A percentile compares a stretch with the other conserved stretches of the same genome.
Conservation (phyloP, 768 basidiomycete species). For the Lanmaoa pseudosensibilis region DNA sequence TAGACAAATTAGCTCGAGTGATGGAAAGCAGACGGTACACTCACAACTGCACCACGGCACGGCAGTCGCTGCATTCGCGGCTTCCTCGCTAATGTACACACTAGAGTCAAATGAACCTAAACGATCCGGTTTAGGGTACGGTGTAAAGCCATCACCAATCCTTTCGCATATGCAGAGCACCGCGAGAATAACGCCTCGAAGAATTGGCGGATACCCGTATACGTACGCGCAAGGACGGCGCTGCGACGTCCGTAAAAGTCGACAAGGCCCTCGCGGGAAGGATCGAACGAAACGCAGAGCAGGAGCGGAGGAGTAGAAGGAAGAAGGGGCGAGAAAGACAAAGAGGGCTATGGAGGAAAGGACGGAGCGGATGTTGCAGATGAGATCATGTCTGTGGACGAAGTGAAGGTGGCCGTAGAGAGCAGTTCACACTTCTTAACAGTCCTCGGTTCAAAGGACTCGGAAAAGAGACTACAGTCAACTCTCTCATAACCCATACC, state of each 20-base stretch:
- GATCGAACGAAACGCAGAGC: slow-evolving; percentile 58
- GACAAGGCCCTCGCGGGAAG: slow-evolving; percentile 87
- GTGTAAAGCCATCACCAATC: too few species aligned
- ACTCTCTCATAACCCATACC: too few species aligned
- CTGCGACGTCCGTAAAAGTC: slow-evolving; percentile 31
- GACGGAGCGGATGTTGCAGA: slow-evolving; percentile 34
- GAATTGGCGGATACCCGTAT: slow-evolving; percentile 93
- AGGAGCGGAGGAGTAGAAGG: slow-evolving; percentile 52
- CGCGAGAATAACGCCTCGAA: slow-evolving; percentile 90
- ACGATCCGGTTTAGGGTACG: background rate
- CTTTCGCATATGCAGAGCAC: slow-evolving; percentile 93
- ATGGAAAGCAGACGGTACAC: background rate
- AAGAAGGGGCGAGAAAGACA: slow-evolving; percentile 46
- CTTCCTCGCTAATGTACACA: slow-evolving; percentile 57
- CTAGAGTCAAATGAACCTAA: slow-evolving; percentile 47
- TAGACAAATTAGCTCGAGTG: slow-evolving; percentile 5
- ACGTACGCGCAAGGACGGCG: slow-evolving; percentile 65
- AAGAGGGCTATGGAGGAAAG: slow-evolving; percentile 38
- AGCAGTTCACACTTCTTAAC: slow-evolving; percentile 54
- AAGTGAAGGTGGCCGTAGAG: slow-evolving; percentile 20
- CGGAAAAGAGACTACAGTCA: too few species aligned
- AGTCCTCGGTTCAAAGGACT: slow-evolving; percentile 91
- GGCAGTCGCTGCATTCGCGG: slow-evolving; percentile 52
- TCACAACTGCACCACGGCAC: slow-evolving; percentile 61
- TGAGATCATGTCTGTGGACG: slow-evolving; percentile 35